phyloP scores from a whole-genome alignment of 345 rosid species.

The Acer negundo region DNA sequence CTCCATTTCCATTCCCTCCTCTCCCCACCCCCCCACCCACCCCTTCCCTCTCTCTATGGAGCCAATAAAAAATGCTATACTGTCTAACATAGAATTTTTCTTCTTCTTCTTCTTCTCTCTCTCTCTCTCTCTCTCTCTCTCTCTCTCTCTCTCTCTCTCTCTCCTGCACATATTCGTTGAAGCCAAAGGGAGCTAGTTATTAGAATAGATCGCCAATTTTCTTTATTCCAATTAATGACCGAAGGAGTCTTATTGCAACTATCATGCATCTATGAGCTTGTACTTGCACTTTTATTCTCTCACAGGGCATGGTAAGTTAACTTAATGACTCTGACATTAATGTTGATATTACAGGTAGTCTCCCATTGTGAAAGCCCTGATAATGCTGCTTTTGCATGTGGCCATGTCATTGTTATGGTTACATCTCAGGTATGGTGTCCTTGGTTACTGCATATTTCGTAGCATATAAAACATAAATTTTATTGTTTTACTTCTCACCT shows the following conservation, averaged over 20 bases:
- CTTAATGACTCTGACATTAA: background rate
- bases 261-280: background rate
- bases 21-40: too few species aligned
- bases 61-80: background rate
- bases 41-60: background rate
- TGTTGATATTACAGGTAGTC: slow-evolving; percentile 56
- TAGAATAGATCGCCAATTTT: slow-evolving; percentile 3
- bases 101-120: background rate
- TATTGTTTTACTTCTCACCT: background rate
- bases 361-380: slow-evolving; percentile 59
- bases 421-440: slow-evolving; percentile 63
- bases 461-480: background rate
- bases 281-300: background rate
- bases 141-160: background rate
- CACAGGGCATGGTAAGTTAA: background rate
- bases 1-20: background rate
- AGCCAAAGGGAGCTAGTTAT: background rate
- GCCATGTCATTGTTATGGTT: slow-evolving; percentile 69
- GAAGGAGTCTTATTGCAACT: background rate
- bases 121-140: too few species aligned
- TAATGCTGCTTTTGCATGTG: slow-evolving; percentile 66
- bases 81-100: background rate
- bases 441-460: background rate
- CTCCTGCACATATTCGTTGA: background rate
- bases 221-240: slow-evolving; percentile 2